A percentile compares a stretch with the other conserved stretches of the same genome.
Evolutionary conservation across 1,284 basidiomycete genomes (phyloP).

Genomic region (Ceratobasidium theobromae): DNA sequence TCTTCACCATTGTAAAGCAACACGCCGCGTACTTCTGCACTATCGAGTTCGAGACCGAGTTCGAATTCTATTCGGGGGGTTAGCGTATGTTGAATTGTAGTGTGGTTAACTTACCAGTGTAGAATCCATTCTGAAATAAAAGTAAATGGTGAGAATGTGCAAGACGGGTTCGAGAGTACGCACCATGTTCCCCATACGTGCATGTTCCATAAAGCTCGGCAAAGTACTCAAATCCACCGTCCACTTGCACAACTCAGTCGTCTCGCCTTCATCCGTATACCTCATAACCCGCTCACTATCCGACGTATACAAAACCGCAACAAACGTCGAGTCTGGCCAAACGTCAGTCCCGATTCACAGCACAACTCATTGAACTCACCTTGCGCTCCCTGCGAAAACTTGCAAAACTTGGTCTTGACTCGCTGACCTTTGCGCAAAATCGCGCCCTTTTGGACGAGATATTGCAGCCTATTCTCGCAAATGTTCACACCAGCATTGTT

Average conservation of each 20-base stretch:
- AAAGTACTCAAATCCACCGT: conserved; percentile 74
- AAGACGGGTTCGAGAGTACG: background rate
- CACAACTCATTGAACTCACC: conserved; percentile 33
- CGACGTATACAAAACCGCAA: conserved; percentile 74
- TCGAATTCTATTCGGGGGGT: conserved; percentile 63
- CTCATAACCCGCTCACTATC: conserved; percentile 71
- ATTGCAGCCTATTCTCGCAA: conserved; percentile 80
- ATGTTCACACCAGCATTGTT: conserved; percentile 73
- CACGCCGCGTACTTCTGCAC: conserved; percentile 72
- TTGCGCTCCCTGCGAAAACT: conserved; percentile 38
- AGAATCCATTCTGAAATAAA: conserved; percentile 58
- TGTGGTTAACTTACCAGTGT: conserved; percentile 59
- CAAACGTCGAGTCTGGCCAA: conserved; percentile 66
- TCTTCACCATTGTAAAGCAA: conserved; percentile 69
- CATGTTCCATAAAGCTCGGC: conserved; percentile 72
- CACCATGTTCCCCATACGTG: conserved; percentile 38
- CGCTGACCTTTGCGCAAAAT: conserved; percentile 82
- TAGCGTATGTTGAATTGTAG: conserved; percentile 3
- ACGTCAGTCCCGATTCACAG: conserved; percentile 1
- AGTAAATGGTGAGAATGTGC: background rate
- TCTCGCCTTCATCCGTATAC: conserved; percentile 79
- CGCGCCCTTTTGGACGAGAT: conserved; percentile 74
- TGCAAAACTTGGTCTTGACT: conserved; percentile 67
- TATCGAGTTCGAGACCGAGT: conserved; percentile 75
- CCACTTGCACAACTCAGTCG: conserved; percentile 78